Conservation (phyloP, 108 stramenopile species). For the Pseudonitzschia pungens region DNA sequence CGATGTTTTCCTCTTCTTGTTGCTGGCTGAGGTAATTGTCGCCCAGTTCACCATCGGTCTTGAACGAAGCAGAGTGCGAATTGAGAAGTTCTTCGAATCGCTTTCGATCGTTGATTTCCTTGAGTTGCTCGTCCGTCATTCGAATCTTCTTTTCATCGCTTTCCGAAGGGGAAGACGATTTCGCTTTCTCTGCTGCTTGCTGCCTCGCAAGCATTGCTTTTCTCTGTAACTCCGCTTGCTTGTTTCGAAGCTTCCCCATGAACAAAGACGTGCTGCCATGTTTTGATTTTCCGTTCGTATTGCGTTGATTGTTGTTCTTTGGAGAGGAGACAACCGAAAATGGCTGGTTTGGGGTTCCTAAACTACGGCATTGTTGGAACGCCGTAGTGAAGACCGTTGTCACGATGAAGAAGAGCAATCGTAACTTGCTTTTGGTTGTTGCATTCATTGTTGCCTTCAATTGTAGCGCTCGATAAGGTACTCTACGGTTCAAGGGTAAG, state of each 20-base stretch:
- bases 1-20: conserved; percentile 79
- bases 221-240: conserved; percentile 63
- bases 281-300: neutral
- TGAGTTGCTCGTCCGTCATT: conserved; percentile 65
- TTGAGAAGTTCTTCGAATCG: conserved; percentile 74
- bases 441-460: too few species aligned
- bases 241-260: conserved; percentile 37
- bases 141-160: neutral
- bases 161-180: neutral
- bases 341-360: too few species aligned
- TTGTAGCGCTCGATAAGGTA: too few species aligned
- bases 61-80: conserved; percentile 25
- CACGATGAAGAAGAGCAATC: too few species aligned
- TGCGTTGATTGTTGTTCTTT: neutral
- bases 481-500: too few species aligned
- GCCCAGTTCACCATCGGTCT: conserved; percentile 27
- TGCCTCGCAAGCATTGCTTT: conserved; percentile 62
- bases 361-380: too few species aligned
- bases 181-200: conserved; percentile 39
- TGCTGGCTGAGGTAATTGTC: conserved; percentile 63
- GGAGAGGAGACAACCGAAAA: too few species aligned
- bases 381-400: too few species aligned
- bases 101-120: conserved; percentile 68
- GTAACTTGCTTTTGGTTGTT: too few species aligned
- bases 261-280: conserved; percentile 1